Evolutionary conservation across 129 eudicot genomes (phyloP), one percentile per base, ranked within the genome.

Genomic region (Mikania micrantha): DNA sequence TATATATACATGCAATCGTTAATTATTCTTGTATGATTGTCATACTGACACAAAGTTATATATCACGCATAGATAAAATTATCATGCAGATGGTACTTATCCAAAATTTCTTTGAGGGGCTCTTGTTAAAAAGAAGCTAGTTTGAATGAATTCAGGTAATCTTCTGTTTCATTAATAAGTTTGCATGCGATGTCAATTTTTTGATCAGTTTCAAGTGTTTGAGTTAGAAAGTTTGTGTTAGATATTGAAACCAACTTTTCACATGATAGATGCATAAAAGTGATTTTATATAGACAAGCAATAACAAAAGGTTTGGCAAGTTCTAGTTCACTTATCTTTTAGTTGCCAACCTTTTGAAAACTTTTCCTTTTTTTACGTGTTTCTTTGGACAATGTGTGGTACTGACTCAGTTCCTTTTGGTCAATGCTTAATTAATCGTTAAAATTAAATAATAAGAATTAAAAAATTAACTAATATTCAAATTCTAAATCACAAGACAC

Each of bases 331-430:
- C 74, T 75, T 75, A 67, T 67, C 62, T 75, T 75, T 75, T 75
- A 47, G 80, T 67, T 75, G 80, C 80, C 80, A 50, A 60, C 74
- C 70, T 75, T 75, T 75, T 75, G 70, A 75, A 75, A 75, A 75
- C 70, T 68, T 75, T 75, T 68, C 80, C 74, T 19, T 64, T 45
- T 75, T 75, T 75, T 75, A 60, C 70, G 80, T 75, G 79, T 75
- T 67, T 74, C 60, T 67, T 19, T 66, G 78, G 73, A 74, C 66
- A 53, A 53, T 75, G 61, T 75, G 79, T 67, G 2, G 2, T 75
- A 7, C 69, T 67, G 80, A 75, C 74, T 75, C 80, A 67, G 59
- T 34, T 67, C 45, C 74, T 59, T 63, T 73, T 63, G 64, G 59
- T 73, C 36, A 73, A 35, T 63, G 50, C 64, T 50, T 60, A 24